phyloP scores from a whole-genome alignment of 306 rosid species.

The Cucurbita maxima region DNA sequence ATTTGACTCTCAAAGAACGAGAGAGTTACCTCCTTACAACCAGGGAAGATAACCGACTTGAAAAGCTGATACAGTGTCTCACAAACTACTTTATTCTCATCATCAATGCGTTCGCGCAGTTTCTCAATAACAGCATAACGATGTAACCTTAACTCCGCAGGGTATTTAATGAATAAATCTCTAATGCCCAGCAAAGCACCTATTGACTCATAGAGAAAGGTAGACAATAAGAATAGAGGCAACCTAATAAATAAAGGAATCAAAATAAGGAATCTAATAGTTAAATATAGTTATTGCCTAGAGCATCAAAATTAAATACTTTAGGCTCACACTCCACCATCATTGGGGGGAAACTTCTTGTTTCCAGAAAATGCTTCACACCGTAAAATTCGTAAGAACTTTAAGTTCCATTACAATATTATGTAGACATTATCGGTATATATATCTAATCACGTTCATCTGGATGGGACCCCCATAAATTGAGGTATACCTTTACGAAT shows the following conservation, averaged over 20 bases:
- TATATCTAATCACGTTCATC: background rate
- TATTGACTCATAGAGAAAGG: conserved; percentile 6
- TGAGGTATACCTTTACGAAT: conserved; percentile 69
- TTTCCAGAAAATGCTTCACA: background rate
- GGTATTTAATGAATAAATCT: conserved; percentile 52
- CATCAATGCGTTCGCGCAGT: conserved; percentile 69
- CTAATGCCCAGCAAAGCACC: conserved; percentile 78
- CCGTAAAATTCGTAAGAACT: background rate
- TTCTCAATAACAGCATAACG: conserved; percentile 56
- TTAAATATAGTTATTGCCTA: background rate
- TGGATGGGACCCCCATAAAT: background rate
- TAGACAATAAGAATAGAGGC: background rate
- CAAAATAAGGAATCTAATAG: background rate
- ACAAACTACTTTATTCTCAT: conserved; percentile 60
- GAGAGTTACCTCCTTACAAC: conserved; percentile 54
- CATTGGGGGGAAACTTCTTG: background rate
- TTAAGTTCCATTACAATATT: background rate
- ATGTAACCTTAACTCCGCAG: conserved; percentile 54
- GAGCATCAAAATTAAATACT: background rate
- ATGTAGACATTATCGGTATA: background rate
- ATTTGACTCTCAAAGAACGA: background rate
- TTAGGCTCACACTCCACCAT: background rate
- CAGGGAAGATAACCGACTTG: conserved; percentile 52
- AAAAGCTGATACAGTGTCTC: conserved; percentile 53
- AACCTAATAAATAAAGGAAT: background rate